A percentile compares a stretch with the other conserved stretches of the same genome.
phyloP scores from a whole-genome alignment of 2,329 filamentous ascomycete species.

The Coleophoma crateriformis region DNA sequence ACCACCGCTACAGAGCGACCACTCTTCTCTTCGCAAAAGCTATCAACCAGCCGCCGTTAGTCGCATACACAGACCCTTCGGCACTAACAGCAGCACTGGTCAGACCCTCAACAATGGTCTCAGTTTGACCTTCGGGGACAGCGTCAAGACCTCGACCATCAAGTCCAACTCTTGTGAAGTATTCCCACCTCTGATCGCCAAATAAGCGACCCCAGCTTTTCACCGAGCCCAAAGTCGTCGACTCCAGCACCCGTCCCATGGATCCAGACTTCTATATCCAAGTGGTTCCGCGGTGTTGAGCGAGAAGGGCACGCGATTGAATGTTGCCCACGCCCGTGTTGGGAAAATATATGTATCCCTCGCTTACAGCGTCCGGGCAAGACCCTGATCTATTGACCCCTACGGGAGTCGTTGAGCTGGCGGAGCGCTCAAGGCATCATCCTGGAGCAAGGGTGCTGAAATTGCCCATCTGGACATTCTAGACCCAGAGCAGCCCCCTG shows the following conservation, averaged over 20 bases:
- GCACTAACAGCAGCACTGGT: neutral
- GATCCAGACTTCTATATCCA: neutral
- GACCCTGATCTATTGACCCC: conserved; percentile 1
- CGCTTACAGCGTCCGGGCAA: too few relatives aligned
- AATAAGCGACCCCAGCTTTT: neutral
- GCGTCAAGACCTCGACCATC: neutral
- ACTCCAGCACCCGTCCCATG: neutral
- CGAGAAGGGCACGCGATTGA: neutral
- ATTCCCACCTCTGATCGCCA: neutral
- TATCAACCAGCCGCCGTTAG: neutral
- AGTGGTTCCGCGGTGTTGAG: neutral
- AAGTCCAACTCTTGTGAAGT: neutral
- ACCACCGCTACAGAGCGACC: neutral
- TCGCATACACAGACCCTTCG: neutral
- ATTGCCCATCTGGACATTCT: neutral
- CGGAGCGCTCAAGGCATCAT: neutral
- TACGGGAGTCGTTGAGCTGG: neutral
- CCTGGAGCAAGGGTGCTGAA: neutral
- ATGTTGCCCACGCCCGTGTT: neutral
- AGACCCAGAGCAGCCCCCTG: neutral
- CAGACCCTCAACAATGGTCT: neutral
- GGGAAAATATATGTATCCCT: neutral
- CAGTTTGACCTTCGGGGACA: neutral
- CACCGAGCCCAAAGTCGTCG: neutral
- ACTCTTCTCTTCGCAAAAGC: neutral